A percentile compares a stretch with the other conserved stretches of the same genome.
phyloP scores from a whole-genome alignment of 108 stramenopile species.

The Conticribra weissflogii region DNA sequence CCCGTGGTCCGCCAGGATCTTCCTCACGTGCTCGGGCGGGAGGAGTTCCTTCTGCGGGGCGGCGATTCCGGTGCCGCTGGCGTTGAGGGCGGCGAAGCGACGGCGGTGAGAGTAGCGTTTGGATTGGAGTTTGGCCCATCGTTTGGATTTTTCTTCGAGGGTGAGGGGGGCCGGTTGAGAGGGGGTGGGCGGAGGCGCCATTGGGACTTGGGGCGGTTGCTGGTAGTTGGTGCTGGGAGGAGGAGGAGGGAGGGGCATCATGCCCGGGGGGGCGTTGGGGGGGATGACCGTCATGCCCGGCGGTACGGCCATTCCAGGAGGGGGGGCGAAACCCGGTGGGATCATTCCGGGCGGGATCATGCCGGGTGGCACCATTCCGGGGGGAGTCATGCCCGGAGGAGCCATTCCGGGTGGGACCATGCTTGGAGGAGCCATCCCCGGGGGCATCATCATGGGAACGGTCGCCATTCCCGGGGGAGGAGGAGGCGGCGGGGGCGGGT shows the following conservation, averaged over 20 bases:
- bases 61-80: slow-evolving; percentile 36
- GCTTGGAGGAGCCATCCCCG: too few relatives aligned
- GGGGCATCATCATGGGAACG: too few relatives aligned
- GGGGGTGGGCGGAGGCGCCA: slow-evolving; percentile 26
- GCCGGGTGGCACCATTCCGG: slow-evolving; percentile 47
- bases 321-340: slow-evolving; percentile 2
- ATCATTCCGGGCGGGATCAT: too few relatives aligned
- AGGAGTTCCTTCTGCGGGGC: slow-evolving; percentile 91
- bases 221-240: slow-evolving; percentile 21
- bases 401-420: slow-evolving; percentile 69
- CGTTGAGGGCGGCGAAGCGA: slow-evolving; percentile 53
- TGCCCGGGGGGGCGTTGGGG: slow-evolving; percentile 41
- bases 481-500: too few relatives aligned
- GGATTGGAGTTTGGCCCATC: slow-evolving; percentile 85
- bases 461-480: too few relatives aligned
- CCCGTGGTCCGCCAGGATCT: slow-evolving; percentile 98
- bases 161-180: slow-evolving; percentile 23
- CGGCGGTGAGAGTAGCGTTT: slow-evolving; percentile 80
- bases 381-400: slow-evolving; percentile 48
- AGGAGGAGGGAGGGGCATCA: slow-evolving; percentile 31
- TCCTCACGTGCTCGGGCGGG: slow-evolving; percentile 95
- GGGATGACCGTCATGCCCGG: slow-evolving; percentile 50
- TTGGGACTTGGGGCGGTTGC: slow-evolving; percentile 26
- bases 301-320: slow-evolving; percentile 17
- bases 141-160: slow-evolving; percentile 82